Evolutionary conservation across 106 monocot species (phyloP).

Genomic region (Dendrobium nobile): DNA sequence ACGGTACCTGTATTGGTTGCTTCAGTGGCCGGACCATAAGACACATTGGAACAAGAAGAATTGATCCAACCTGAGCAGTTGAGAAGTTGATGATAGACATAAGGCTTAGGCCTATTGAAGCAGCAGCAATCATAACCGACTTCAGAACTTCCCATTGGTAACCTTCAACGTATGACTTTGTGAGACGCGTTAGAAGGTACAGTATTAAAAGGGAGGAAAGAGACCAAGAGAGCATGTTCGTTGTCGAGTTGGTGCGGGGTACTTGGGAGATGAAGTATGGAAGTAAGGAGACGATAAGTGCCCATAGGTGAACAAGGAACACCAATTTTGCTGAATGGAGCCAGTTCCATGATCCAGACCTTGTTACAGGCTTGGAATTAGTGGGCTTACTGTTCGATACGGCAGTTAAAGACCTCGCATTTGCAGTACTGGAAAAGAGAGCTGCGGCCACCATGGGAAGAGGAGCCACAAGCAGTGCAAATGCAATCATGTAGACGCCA

Average conservation of each 20-base stretch:
- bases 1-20: constrained; percentile 3
- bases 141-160: constrained; percentile 61
- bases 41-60: constrained; percentile 70
- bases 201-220: constrained; percentile 32
- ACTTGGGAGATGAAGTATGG: constrained; percentile 51
- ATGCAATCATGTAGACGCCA: constrained; percentile 87
- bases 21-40: constrained; percentile 54
- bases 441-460: constrained; percentile 79
- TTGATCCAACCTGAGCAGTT: constrained; percentile 75
- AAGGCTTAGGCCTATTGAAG: constrained; percentile 50
- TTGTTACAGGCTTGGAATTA: neutral
- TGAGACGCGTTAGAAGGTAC: constrained; percentile 24
- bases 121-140: constrained; percentile 46
- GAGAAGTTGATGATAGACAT: constrained; percentile 94
- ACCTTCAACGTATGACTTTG: constrained; percentile 10
- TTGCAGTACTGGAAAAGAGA: constrained; percentile 28
- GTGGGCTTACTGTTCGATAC: no score
- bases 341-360: constrained; percentile 60
- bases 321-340: constrained; percentile 57
- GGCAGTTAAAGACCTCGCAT: neutral
- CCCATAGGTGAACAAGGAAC: constrained; percentile 61
- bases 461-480: constrained; percentile 70
- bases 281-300: constrained; percentile 40
- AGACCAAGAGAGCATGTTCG: constrained; percentile 38
- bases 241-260: constrained; percentile 21